Conservation (phyloP, 2,329 filamentous ascomycete species). For the Pyricularia pennisetigena region DNA sequence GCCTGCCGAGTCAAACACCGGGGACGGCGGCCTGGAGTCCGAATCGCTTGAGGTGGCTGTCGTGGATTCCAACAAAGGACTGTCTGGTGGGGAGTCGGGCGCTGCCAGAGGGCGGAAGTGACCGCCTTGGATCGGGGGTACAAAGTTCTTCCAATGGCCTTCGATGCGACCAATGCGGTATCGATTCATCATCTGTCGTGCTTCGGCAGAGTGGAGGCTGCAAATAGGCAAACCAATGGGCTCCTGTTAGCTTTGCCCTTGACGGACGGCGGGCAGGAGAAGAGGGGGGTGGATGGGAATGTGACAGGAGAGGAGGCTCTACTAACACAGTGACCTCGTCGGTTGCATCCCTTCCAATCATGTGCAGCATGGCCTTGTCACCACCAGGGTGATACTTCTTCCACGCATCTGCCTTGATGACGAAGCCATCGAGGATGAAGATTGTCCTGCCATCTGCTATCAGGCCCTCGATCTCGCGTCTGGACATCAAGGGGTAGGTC, state of each 20-base stretch:
- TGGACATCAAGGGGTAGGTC: conserved; percentile 26
- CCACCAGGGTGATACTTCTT: conserved; percentile 85
- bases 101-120: conserved; percentile 47
- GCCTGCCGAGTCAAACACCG: conserved; percentile 33
- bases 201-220: conserved; percentile 74
- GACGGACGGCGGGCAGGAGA: background rate
- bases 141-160: conserved; percentile 76
- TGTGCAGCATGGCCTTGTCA: conserved; percentile 81
- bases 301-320: background rate
- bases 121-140: conserved; percentile 87
- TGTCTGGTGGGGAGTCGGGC: background rate
- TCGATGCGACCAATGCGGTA: conserved; percentile 79
- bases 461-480: conserved; percentile 61
- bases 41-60: conserved; percentile 32
- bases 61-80: conserved; percentile 7
- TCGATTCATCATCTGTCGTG: conserved; percentile 64
- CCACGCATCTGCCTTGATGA: conserved; percentile 85
- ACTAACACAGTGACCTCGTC: conserved; percentile 86
- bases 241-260: background rate
- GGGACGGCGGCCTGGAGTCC: conserved; percentile 30
- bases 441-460: conserved; percentile 76
- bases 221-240: conserved; percentile 4
- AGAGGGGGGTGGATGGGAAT: background rate
- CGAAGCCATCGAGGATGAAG: conserved; percentile 70
- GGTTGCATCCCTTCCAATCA: conserved; percentile 89